Base-by-base conservation (phyloP, 257 asterid genomes). In the Nicotiana undulata region DNA sequence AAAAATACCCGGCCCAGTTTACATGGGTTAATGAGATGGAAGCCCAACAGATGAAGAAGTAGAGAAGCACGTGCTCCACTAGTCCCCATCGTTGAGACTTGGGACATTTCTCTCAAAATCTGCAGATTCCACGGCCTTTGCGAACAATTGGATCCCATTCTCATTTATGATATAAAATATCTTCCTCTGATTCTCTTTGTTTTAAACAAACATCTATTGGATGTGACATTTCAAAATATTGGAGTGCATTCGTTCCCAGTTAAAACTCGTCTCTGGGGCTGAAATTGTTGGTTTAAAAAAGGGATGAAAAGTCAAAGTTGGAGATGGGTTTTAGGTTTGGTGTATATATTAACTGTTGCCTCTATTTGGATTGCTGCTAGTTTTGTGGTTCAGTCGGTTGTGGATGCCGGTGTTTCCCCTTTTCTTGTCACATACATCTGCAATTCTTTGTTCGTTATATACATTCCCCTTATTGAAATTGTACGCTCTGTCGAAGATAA, bases 331-430 rank as follows among this genome's bases (percentile, higher is more conserved):
- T 84, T 94, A 58, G 99, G 99, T 68, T 85, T 96, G 83, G 22
- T 82, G 26, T 96, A 96, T 79, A 91, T 96, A 84, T 63, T 94
- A 32, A 85, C 88, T 20, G 98, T 96, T 76, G 99, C 98, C 52
- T 83, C 90, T 7, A 96, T 96, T 82, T 96, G 99, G 99, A 92
- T 96, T 82, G 97, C 95, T 82, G 96, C 99, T 86, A 96, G 99
- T 83, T 92, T 92, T 82, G 97, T 94, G 40, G 99, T 96, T 40
- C 98, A 94, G 68, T 86, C 96, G 6, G 99, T 96, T 75, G 99
- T 93, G 46, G 97, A 94, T 83, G 97, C 79, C 8, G 99, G 99
- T 8, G 97, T 90, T 75, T 89, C 99, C 0, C 98, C 98, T 0
- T 94, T 94, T 86, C 89, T 94, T n/a, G 84, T 94, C 37, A 96